Percentiles rank a stretch among this genome's conserved stretches.
Evolutionary conservation across 2,329 filamentous ascomycete genomes (phyloP).

Genomic region (Whalleya microplaca): DNA sequence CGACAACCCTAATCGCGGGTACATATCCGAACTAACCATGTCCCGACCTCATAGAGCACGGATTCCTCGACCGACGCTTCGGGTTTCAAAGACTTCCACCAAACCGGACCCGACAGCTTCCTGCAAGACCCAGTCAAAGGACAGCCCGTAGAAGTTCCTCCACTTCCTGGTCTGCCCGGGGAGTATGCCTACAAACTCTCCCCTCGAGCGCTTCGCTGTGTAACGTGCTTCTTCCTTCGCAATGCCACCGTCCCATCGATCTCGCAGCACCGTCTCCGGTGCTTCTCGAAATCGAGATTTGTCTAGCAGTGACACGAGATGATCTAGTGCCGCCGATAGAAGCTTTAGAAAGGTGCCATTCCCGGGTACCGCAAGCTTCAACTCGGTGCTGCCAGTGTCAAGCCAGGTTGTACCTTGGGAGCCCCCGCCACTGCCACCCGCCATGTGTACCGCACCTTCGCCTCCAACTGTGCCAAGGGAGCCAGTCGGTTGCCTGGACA

Average conservation of each 20-base stretch:
- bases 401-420: conserved; percentile 48
- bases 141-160: conserved; percentile 70
- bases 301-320: conserved; percentile 62
- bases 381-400: conserved; percentile 39
- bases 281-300: conserved; percentile 66
- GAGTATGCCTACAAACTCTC: conserved; percentile 60
- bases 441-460: conserved; percentile 64
- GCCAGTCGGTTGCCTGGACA: conserved; percentile 69
- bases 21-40: background rate
- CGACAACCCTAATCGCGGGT: background rate
- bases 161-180: conserved; percentile 69
- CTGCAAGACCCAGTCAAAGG: conserved; percentile 72
- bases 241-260: conserved; percentile 74
- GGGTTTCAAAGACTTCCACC: conserved; percentile 75
- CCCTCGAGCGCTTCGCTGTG: conserved; percentile 53
- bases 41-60: conserved; percentile 43
- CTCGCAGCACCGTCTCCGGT: conserved; percentile 62
- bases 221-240: conserved; percentile 48
- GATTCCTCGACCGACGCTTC: conserved; percentile 71
- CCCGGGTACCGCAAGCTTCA: conserved; percentile 67
- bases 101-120: conserved; percentile 72
- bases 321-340: conserved; percentile 61
- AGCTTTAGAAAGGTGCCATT: conserved; percentile 71
- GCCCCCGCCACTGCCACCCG: conserved; percentile 56
- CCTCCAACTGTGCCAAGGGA: conserved; percentile 72